A percentile compares a stretch with the other conserved stretches of the same genome.
These are phyloP conservation scores for Nakazawaea ishiwadae DNA, from an alignment of 805 yeast genomes.

Conservation along the genomic window DNA sequence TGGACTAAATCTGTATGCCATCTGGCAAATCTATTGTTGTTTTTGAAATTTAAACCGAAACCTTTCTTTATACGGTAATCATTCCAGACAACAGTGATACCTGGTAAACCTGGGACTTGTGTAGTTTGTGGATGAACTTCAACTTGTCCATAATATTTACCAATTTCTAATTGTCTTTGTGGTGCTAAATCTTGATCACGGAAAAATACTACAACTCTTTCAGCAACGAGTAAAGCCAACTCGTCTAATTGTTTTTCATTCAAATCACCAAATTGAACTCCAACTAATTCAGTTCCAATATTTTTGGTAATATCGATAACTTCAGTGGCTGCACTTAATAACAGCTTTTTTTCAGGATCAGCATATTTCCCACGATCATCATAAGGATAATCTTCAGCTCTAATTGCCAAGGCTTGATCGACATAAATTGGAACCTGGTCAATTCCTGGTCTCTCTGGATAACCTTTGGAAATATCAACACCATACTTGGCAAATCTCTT, in stretches of 20 bases:
- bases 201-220: conserved; percentile 44
- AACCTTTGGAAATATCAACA: conserved; percentile 32
- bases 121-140: conserved; percentile 34
- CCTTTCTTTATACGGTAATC: conserved; percentile 26
- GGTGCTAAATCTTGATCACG: conserved; percentile 41
- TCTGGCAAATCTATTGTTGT: conserved; percentile 15
- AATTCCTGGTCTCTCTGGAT: conserved; percentile 32
- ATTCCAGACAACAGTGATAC: conserved; percentile 37
- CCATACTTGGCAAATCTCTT: conserved; percentile 29
- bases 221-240: conserved; percentile 37
- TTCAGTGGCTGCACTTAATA: conserved; percentile 34
- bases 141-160: conserved; percentile 39
- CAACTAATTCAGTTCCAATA: conserved; percentile 46
- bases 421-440: conserved; percentile 30
- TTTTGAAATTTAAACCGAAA: conserved; percentile 17
- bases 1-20: conserved; percentile 56
- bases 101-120: conserved; percentile 30
- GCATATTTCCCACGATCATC: conserved; percentile 30
- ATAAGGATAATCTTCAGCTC: conserved; percentile 29
- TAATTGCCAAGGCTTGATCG: conserved; percentile 34
- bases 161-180: conserved; percentile 37
- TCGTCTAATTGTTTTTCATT: conserved; percentile 36
- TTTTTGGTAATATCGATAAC: conserved; percentile 39
- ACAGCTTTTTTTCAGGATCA: conserved; percentile 36
- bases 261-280: conserved; percentile 38